Base-by-base conservation (phyloP, 441 rosid species). In the Hura crepitans region DNA sequence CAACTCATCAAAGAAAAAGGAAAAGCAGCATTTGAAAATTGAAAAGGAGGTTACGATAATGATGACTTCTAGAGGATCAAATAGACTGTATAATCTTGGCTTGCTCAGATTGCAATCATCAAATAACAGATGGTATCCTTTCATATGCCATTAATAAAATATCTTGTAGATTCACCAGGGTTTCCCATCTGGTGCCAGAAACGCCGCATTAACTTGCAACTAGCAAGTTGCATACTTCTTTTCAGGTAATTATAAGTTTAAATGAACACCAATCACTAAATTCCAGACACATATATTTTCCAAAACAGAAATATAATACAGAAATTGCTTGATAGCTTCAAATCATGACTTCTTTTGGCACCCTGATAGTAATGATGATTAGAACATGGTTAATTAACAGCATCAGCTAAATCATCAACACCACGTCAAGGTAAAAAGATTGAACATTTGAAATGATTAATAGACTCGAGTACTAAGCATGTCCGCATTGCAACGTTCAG, bases 21-120 rank as follows among this genome's bases (percentile, higher is more conserved):
- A 47, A 69, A 70, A 59, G 66, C 50, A 47, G 2, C n/a, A 4
- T 33, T 60, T 47, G 59, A 61, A 70, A 70, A 47, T 46, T 59
- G 62, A 42, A 25, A 68, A 42, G 31, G 7, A 11, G 23, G 39
- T 45, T 45, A 56, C 27, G 33, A n/a, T 22, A 47, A n/a, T 31
- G 28, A 60, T 33, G 49, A 60, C 49, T 70, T 70, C 37, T 57
- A 18, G 20, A 31, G 37, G 18, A 37, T 55, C 51, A 39, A 4
- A 9, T 27, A 25, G 39, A 55, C 35, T n/a, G 23, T 18, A 50
- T 35, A 15, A 53, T 53, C 20, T 35, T 31, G 45, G 28, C 9
- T 51, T 31, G 6, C 56, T 53, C 56, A 53, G 33, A 53, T 53
- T 22, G 61, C 47, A 35, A 6, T 11, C 54, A 17, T 20, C 31